These are phyloP conservation scores for Penicillium sp. DNA, from an alignment of 2,329 filamentous ascomycete genomes.

Conservation along the genomic window DNA sequence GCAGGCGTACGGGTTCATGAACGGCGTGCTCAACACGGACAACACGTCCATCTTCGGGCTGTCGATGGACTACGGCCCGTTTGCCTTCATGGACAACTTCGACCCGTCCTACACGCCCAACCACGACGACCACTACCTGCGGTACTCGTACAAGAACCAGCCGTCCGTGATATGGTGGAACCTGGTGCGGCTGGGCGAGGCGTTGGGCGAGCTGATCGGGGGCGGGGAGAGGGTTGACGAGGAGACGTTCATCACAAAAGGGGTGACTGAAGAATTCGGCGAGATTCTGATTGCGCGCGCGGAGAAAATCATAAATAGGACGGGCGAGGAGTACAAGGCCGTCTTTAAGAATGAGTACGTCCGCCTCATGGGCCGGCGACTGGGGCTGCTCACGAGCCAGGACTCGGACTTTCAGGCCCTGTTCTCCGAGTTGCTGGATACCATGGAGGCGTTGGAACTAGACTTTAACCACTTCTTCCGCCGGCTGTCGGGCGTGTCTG, in stretches of 20 bases:
- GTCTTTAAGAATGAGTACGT: conserved; percentile 90
- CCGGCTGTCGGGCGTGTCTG: conserved; percentile 61
- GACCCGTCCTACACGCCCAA: conserved; percentile 94
- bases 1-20: conserved; percentile 99
- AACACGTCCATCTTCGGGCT: conserved; percentile 90
- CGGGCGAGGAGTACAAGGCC: conserved; percentile 81
- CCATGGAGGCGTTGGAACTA: conserved; percentile 73
- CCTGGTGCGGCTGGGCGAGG: conserved; percentile 83
- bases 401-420: conserved; percentile 74
- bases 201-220: conserved; percentile 82
- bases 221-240: conserved; percentile 70
- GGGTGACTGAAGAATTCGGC: conserved; percentile 66
- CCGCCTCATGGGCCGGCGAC: conserved; percentile 70
- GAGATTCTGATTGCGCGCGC: conserved; percentile 71
- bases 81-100: conserved; percentile 96
- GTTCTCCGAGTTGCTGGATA: conserved; percentile 78
- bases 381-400: conserved; percentile 69
- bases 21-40: conserved; percentile 95
- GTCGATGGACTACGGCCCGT: conserved; percentile 91
- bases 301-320: conserved; percentile 74
- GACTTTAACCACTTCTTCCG: conserved; percentile 97
- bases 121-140: conserved; percentile 82
- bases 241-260: conserved; percentile 65
- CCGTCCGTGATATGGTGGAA: conserved; percentile 99
- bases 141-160: conserved; percentile 92